Percentiles rank a stretch among this genome's conserved stretches.
Conservation (phyloP, 1,284 basidiomycete species). For the Fomitopsis schrenkii region DNA sequence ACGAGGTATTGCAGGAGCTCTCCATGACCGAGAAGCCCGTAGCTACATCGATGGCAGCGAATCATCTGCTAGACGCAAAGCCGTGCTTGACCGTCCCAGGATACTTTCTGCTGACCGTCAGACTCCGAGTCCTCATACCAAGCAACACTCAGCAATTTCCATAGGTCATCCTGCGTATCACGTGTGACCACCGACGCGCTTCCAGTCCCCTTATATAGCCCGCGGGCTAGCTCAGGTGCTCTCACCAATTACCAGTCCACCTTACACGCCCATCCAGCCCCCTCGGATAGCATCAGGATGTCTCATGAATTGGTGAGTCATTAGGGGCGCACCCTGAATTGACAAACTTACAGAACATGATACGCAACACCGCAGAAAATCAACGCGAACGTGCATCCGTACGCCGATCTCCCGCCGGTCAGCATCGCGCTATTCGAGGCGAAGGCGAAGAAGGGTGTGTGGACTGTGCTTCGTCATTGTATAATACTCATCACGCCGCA, state of each 20-base stretch:
- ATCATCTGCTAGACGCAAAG: too few species aligned
- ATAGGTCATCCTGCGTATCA: not conserved
- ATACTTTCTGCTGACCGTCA: not conserved
- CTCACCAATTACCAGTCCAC: not conserved
- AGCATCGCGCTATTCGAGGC: constrained; percentile 54
- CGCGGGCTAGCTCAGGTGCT: not conserved
- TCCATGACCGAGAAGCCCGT: too few species aligned
- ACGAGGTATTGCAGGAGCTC: not conserved
- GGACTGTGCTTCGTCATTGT: too few species aligned
- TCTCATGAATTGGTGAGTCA: constrained; percentile 4
- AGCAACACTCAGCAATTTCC: not conserved
- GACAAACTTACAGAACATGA: not conserved
- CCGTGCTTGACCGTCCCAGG: not conserved
- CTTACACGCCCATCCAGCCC: not conserved
- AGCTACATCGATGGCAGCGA: too few species aligned
- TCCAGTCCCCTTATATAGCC: not conserved
- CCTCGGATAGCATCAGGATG: constrained; percentile 3
- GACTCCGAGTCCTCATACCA: not conserved
- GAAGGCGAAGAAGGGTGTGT: constrained; percentile 62
- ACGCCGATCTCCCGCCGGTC: constrained; percentile 50
- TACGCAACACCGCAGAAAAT: constrained; percentile 28
- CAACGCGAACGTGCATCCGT: constrained; percentile 43
- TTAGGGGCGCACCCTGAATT: not conserved
- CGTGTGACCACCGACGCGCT: not conserved
- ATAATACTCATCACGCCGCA: constrained; percentile 20